A percentile compares a stretch with the other conserved stretches of the same genome.
phyloP scores from a whole-genome alignment of 805 yeast species.

The Kurtzmaniella fragi region DNA sequence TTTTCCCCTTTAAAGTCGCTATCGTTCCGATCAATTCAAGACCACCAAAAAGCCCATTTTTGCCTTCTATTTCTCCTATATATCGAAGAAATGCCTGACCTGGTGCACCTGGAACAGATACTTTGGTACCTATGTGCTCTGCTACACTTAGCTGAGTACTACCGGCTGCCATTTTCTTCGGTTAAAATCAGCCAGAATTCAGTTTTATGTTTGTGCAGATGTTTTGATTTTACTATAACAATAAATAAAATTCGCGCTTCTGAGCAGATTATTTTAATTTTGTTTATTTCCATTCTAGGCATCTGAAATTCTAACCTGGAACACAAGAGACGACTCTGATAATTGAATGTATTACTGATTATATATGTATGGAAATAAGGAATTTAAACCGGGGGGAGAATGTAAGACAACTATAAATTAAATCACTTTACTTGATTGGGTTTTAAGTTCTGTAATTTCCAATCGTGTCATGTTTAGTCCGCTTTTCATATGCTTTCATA shows the following conservation, averaged over 20 bases:
- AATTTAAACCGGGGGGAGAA: too few relatives aligned
- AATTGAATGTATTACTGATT: too few relatives aligned
- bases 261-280: not conserved
- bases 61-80: conserved; percentile 69
- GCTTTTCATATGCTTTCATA: too few relatives aligned
- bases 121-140: conserved; percentile 27
- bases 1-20: conserved; percentile 64
- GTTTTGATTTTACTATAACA: not conserved
- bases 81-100: conserved; percentile 61
- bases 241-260: not conserved
- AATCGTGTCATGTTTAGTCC: too few relatives aligned
- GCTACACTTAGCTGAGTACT: conserved; percentile 13
- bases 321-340: too few relatives aligned
- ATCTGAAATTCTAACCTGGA: too few relatives aligned
- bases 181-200: not conserved
- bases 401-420: too few relatives aligned
- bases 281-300: not conserved
- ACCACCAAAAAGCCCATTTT: conserved; percentile 78
- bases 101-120: conserved; percentile 64
- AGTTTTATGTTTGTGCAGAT: not conserved
- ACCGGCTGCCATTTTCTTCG: not conserved
- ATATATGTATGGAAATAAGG: too few relatives aligned
- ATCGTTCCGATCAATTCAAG: conserved; percentile 69
- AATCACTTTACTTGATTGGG: too few relatives aligned
- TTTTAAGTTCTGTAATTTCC: too few relatives aligned